Evolutionary conservation across 1,284 basidiomycete genomes (phyloP).

Genomic region (Sporisorium scitamineum): DNA sequence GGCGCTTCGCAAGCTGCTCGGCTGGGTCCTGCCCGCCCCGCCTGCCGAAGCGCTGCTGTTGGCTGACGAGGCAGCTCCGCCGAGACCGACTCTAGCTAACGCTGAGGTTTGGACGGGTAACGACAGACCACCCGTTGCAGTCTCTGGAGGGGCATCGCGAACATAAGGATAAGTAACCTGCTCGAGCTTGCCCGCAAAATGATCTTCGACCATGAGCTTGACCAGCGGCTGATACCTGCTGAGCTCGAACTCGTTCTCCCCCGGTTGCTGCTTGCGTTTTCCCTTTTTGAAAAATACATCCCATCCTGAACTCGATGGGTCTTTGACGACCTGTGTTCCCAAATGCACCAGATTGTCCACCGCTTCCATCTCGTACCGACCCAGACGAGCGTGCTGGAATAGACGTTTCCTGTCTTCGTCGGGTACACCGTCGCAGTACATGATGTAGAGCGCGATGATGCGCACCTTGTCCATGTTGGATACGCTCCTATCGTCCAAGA

Average conservation of each 20-base stretch:
- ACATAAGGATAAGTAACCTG: conserved; percentile 87
- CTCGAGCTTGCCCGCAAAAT: conserved; percentile 83
- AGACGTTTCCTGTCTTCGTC: conserved; percentile 94
- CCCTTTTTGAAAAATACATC: conserved; percentile 71
- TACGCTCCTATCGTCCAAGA: conserved; percentile 87
- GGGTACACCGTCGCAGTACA: conserved; percentile 94
- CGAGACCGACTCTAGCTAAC: conserved; percentile 42
- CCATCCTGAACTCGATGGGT: conserved; percentile 36
- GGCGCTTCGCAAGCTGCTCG: conserved; percentile 55
- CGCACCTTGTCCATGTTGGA: conserved; percentile 83
- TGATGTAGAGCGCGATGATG: conserved; percentile 94
- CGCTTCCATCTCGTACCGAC: conserved; percentile 90
- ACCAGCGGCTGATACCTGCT: conserved; percentile 92
- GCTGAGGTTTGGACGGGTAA: conserved; percentile 38
- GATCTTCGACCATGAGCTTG: conserved; percentile 89
- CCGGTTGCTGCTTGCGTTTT: conserved; percentile 79
- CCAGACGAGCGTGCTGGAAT: conserved; percentile 94
- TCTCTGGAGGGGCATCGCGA: conserved; percentile 80
- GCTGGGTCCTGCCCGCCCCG: conserved; percentile 17
- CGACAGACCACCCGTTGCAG: conserved; percentile 6
- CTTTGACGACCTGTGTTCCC: conserved; percentile 86
- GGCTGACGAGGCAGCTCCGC: background rate
- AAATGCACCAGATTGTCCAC: conserved; percentile 87
- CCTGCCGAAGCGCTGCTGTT: background rate
- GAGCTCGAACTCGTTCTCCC: conserved; percentile 92